Evolutionary conservation across 164 flowering plant genomes (phyloP).

Genomic region (Piper betle): DNA sequence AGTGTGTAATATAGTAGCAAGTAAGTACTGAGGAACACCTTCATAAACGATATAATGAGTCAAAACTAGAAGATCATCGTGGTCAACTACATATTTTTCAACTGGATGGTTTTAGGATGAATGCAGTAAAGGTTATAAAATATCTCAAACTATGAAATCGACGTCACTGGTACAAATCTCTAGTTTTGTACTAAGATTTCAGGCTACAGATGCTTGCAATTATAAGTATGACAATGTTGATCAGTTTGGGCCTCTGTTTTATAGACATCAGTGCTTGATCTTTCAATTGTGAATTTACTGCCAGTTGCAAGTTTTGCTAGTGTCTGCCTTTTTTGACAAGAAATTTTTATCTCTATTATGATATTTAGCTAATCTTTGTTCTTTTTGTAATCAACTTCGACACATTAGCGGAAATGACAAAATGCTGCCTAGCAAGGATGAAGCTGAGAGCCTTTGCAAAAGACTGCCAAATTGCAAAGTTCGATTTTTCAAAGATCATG

Average conservation of each 20-base stretch:
- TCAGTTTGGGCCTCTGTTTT: not conserved
- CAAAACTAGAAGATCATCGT: too few relatives aligned
- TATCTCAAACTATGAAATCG: not conserved
- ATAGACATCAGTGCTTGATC: not conserved
- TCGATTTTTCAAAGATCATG: conserved; percentile 69
- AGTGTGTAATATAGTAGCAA: too few relatives aligned
- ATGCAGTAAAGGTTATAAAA: too few relatives aligned
- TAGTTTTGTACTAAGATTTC: too few relatives aligned
- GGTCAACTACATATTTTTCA: too few relatives aligned
- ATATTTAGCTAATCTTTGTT: not conserved
- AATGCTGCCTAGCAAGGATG: conserved; percentile 33
- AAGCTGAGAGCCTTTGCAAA: conserved; percentile 48
- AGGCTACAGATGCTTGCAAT: not conserved
- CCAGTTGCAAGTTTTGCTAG: not conserved
- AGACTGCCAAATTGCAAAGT: conserved; percentile 47
- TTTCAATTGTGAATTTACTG: too few relatives aligned
- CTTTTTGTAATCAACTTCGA: not conserved
- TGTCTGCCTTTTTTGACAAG: not conserved
- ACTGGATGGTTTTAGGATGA: too few relatives aligned
- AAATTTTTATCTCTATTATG: too few relatives aligned
- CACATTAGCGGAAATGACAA: not conserved
- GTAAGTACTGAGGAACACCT: too few relatives aligned
- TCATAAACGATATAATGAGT: too few relatives aligned
- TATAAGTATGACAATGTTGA: not conserved
- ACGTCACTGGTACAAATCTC: not conserved